Conservation (phyloP, 768 basidiomycete genomes). For the Chalciporus piperatus region DNA sequence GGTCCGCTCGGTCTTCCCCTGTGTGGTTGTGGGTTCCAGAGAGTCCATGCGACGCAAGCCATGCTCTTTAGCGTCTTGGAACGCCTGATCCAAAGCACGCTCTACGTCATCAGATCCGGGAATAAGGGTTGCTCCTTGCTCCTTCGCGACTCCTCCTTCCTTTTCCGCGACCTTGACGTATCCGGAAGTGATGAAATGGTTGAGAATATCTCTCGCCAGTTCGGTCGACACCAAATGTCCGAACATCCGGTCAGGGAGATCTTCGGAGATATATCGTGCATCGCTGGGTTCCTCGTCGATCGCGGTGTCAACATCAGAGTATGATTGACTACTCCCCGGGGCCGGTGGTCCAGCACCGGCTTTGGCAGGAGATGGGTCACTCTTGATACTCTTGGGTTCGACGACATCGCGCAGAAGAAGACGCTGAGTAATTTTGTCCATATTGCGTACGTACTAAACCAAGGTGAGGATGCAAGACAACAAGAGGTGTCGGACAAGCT, state of each 20-base stretch:
- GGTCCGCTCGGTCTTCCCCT: neutral
- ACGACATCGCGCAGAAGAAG: neutral
- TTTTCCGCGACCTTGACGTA: neutral
- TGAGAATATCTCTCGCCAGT: conserved; percentile 2
- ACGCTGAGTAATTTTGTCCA: too few relatives aligned
- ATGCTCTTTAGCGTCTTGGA: neutral
- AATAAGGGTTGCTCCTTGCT: neutral
- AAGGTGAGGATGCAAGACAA: neutral
- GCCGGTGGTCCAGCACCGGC: neutral
- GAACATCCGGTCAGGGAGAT: conserved; percentile 17
- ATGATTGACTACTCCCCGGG: conserved; percentile 1
- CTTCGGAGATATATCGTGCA: conserved; percentile 6
- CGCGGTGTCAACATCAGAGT: neutral
- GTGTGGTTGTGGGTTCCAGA: neutral
- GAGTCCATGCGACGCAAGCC: neutral
- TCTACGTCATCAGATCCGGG: neutral
- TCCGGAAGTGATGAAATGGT: neutral
- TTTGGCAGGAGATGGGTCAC: conserved; percentile 2
- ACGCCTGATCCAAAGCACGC: neutral
- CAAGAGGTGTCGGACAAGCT: conserved; percentile 10
- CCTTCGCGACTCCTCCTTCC: too few relatives aligned
- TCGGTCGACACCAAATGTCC: conserved; percentile 3
- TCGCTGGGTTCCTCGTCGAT: conserved; percentile 6
- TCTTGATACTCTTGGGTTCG: neutral
- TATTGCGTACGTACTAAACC: neutral